phyloP scores from a whole-genome alignment of 2,329 filamentous ascomycete genomes.

The Hypoxylon sp. region DNA sequence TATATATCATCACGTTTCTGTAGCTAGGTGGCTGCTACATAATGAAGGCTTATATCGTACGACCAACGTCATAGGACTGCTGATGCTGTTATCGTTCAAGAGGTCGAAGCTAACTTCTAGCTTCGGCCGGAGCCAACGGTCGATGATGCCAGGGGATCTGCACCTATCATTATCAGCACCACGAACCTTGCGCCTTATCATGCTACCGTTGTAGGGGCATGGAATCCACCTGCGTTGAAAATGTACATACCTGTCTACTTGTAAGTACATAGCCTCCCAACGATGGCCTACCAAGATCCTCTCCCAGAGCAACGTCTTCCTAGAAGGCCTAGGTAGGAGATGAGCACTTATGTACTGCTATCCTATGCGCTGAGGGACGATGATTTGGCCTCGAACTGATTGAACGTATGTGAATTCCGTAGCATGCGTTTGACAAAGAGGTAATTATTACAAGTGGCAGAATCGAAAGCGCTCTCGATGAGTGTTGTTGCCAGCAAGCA shows the following conservation, averaged over 20 bases:
- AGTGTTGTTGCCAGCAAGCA: background rate
- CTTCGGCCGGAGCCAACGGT: conserved; percentile 14
- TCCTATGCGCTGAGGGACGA: too few species aligned
- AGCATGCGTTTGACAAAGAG: conserved; percentile 10
- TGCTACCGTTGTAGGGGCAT: background rate
- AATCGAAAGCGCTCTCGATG: background rate
- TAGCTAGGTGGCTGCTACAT: too few species aligned
- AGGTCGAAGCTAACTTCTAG: conserved; percentile 6
- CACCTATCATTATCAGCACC: background rate
- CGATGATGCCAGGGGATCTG: conserved; percentile 19
- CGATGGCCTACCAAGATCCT: background rate
- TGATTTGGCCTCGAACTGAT: too few species aligned
- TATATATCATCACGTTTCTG: background rate
- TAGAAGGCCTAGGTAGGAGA: conserved; percentile 7
- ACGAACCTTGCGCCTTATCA: conserved; percentile 4
- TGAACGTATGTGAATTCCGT: background rate
- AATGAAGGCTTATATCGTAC: background rate
- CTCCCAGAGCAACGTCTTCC: background rate
- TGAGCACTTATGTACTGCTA: background rate
- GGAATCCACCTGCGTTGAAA: background rate
- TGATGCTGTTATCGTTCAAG: background rate
- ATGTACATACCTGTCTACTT: too few species aligned
- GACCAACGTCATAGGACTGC: background rate
- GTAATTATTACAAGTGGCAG: background rate
- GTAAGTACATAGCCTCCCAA: too few species aligned